Evolutionary conservation across 495 filamentous ascomycete genomes (phyloP), one percentile per base, ranked within the genome.

Genomic region (Annulohypoxylon bovei): DNA sequence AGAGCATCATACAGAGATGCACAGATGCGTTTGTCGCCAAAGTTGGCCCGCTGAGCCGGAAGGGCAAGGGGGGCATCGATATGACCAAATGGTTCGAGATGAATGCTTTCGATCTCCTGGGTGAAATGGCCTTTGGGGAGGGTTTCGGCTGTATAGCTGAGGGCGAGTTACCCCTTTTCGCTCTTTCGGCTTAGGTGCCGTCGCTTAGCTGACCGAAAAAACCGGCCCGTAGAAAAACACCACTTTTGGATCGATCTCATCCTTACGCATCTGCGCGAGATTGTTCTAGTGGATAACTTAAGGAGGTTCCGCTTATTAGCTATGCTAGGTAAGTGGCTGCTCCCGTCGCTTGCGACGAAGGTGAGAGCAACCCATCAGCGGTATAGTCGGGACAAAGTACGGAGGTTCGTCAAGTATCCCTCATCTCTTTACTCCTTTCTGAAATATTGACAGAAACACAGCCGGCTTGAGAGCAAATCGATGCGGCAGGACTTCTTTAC

Each of bases 91-190:
- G 67, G 67, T 75, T 56, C 42, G 72, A 76, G 23, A 74, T 74
- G 68, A 44, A 53, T 3, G 55, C 64, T 1, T 80, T 80, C 25
- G 76, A 78, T 61, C 47, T 77, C 46, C 65, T 77, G 0, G 76
- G 78, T 3, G 78, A 80, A n/a, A 78, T 80, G 76, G 75, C 76
- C 0, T 80, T 80, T 53, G 75, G 78, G 6, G 73, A 80, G 46
- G 60, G 68, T 1, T 77, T 80, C 12, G 61, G 61, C 4, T 63
- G 60, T n/a, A 11, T 63, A n/a, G 47, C 8, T 0, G 12, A 16
- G 11, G 59, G 59, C 40, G 7, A 8, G 32, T 40, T 25, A 27
- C 22, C 22, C 54, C 25, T 2, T 9, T 16, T 5, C 8, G 69
- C 20, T 11, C 23, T 14, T 50, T 50, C n/a, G n/a, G n/a, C n/a